Evolutionary conservation across 106 monocot species (phyloP), one percentile per base, ranked within the genome.

Genomic region (Allium cepa): DNA sequence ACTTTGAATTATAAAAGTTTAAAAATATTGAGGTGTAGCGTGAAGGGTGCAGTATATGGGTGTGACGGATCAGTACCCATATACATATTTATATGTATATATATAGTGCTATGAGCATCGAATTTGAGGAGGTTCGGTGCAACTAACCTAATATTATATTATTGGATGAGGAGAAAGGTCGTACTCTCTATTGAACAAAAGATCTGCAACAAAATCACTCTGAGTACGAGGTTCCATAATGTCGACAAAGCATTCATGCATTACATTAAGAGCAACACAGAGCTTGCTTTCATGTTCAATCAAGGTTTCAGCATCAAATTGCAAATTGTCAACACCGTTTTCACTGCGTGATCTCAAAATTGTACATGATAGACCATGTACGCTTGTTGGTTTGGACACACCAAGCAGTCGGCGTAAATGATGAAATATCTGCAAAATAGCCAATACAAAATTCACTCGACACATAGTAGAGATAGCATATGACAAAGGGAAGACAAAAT

Each of bases 181-280:
- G 71, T 71, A 91, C 90, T 84, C 84, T 81, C 67, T 81, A 66
- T 82, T 91, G 64, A 84, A 91, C 70, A 91, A 10, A 60, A 91
- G 46, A 73, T 91, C 91, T 50, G 74, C 60, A 59, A 80, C 60
- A 72, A 91, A 52, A 68, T 91, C 91, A 45, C 67, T 82, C 22
- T 69, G 60, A 8, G 81, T 91, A 26, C 87, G 87, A 58, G 87
- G 75, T 67, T 91, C 91, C 17, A 71, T 69, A 7, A 91, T 87
- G 17, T 75, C 48, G 15, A 80, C 73, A 68, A 91, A 91, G 53
- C 91, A 91, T 73, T 91, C 87, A 66, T 91, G 84, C 46, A 91
- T 73, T 67, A 87, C 73, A 71, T 84, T 76, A 48, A 91, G 67
- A 28, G 91, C 87, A 73, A 84, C 66, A 71, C 55, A 73, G 11